phyloP scores from a whole-genome alignment of 176 grass and related monocot genomes.

The Chrysopogon serrulatus region DNA sequence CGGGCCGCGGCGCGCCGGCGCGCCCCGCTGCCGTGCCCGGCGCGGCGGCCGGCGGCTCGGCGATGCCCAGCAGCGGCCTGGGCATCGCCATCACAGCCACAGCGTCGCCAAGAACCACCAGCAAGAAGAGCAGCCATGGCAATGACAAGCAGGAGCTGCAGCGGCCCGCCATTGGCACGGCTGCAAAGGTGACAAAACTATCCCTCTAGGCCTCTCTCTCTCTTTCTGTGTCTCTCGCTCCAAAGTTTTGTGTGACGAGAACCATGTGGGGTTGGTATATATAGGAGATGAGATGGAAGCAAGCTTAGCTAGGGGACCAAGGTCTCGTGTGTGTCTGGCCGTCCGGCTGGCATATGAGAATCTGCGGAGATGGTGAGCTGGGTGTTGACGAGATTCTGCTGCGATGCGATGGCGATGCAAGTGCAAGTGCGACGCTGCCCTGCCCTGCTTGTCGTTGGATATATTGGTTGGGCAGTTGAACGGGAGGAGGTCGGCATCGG shows the following conservation, averaged over 20 bases:
- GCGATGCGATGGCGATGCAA: not conserved
- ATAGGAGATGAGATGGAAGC: slow-evolving; percentile 14
- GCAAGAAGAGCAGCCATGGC: slow-evolving; percentile 19
- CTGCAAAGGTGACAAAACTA: not conserved
- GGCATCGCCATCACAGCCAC: not conserved
- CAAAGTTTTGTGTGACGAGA: not conserved
- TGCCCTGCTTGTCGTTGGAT: not conserved
- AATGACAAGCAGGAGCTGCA: not conserved
- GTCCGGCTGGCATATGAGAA: slow-evolving; percentile 32
- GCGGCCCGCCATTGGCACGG: slow-evolving; percentile 4
- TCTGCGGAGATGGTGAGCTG: not conserved
- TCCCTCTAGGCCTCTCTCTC: too few species aligned
- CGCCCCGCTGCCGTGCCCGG: slow-evolving; percentile 21
- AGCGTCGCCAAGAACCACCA: not conserved
- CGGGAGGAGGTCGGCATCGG: slow-evolving; percentile 33
- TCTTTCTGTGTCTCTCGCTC: not conserved
- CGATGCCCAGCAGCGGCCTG: slow-evolving; percentile 41
- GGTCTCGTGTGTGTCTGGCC: slow-evolving; percentile 37
- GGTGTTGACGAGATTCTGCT: slow-evolving; percentile 15
- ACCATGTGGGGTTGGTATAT: slow-evolving; percentile 2
- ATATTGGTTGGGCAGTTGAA: not conserved
- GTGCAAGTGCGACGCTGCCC: not conserved
- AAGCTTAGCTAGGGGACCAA: slow-evolving; percentile 19
- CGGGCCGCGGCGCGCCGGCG: not conserved
- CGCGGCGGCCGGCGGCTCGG: slow-evolving; percentile 25